Conservation (phyloP, 2,329 filamentous ascomycete species). For the Fusarium penzigii region DNA sequence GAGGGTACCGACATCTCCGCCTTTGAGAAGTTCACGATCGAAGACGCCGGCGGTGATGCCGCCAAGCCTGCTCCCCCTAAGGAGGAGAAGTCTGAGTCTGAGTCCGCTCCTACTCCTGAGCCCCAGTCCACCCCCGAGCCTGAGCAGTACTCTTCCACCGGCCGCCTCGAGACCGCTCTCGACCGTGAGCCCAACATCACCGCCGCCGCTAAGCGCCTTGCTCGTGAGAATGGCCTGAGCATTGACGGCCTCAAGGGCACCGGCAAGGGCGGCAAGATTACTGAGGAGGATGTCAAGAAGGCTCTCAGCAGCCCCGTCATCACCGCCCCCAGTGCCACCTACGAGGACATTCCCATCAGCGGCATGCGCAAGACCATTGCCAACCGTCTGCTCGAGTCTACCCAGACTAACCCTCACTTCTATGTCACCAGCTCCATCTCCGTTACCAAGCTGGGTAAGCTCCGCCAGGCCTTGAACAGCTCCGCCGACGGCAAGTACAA, state of each 20-base stretch:
- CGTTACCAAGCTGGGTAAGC: constrained; percentile 93
- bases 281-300: constrained; percentile 92
- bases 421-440: constrained; percentile 91
- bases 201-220: constrained; percentile 76
- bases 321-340: constrained; percentile 63
- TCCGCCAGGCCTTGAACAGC: constrained; percentile 89
- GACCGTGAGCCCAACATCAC: constrained; percentile 77
- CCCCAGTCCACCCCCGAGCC: constrained; percentile 51
- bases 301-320: constrained; percentile 60
- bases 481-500: constrained; percentile 93
- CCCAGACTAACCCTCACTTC: constrained; percentile 96
- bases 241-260: constrained; percentile 81
- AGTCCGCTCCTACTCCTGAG: constrained; percentile 52
- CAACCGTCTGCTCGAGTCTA: constrained; percentile 81
- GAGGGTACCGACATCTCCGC: constrained; percentile 84
- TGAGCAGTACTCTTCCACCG: constrained; percentile 72
- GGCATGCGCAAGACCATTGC: constrained; percentile 99
- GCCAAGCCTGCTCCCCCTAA: constrained; percentile 63
- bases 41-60: constrained; percentile 84
- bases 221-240: constrained; percentile 80
- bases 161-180: constrained; percentile 79
- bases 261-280: constrained; percentile 83
- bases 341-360: constrained; percentile 80
- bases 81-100: constrained; percentile 64
- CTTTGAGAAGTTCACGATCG: constrained; percentile 84